These are phyloP conservation scores for Mycena chlorophos DNA, from an alignment of 768 basidiomycete species.

Conservation along the genomic window DNA sequence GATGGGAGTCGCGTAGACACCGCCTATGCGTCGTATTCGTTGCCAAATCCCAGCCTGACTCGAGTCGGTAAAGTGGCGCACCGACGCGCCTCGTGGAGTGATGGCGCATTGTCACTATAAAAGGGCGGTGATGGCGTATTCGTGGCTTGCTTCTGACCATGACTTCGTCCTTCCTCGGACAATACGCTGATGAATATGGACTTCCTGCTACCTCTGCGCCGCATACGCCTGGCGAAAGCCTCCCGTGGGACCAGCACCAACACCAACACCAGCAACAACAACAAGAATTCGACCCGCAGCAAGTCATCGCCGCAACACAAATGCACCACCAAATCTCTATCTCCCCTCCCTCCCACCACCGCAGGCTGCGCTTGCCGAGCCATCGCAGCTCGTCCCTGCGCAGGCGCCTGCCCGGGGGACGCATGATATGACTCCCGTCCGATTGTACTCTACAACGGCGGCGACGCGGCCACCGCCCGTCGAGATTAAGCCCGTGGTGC, in stretches of 20 bases:
- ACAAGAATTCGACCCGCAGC: constrained; percentile 27
- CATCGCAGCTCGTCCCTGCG: constrained; percentile 31
- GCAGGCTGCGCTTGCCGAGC: constrained; percentile 13
- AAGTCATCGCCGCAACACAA: constrained; percentile 10
- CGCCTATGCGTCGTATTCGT: background rate
- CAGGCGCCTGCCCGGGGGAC: constrained; percentile 25
- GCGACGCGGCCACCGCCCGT: constrained; percentile 28
- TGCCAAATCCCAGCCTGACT: background rate
- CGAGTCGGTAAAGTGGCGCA: background rate
- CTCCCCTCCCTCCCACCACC: constrained; percentile 1
- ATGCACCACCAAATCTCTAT: constrained; percentile 6
- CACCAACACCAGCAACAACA: constrained; percentile 28
- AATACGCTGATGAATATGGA: constrained; percentile 42
- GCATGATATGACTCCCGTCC: constrained; percentile 34
- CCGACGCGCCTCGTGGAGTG: constrained; percentile 10
- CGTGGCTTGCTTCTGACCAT: constrained; percentile 30
- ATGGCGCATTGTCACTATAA: constrained; percentile 29
- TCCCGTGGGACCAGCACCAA: constrained; percentile 38
- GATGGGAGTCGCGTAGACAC: too few species aligned
- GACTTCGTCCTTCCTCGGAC: constrained; percentile 49
- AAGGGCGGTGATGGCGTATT: constrained; percentile 26
- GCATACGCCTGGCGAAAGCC: constrained; percentile 45
- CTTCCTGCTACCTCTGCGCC: constrained; percentile 46
- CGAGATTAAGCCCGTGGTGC: constrained; percentile 22
- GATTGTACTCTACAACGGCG: constrained; percentile 31